phyloP scores from a whole-genome alignment of 305 asterid genomes.

The Fraxinus velutina region DNA sequence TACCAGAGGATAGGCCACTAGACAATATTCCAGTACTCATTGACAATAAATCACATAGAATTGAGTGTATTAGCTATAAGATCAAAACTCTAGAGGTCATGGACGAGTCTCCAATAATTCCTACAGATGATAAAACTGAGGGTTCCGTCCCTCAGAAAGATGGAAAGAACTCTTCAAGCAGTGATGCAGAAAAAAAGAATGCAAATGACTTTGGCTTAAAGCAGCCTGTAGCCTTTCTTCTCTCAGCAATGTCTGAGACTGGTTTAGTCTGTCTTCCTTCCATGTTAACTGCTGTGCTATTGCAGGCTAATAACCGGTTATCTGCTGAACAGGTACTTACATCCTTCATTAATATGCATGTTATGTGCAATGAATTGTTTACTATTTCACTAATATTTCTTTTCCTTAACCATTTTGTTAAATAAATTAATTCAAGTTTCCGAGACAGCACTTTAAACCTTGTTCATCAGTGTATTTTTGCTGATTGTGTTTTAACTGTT shows the following conservation, averaged over 20 bases:
- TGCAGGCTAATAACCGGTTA: conserved; percentile 89
- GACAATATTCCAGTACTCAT: conserved; percentile 26
- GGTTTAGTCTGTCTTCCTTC: conserved; percentile 99
- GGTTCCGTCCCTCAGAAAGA: conserved; percentile 43
- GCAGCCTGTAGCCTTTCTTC: conserved; percentile 68
- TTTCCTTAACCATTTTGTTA: not conserved
- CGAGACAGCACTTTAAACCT: not conserved
- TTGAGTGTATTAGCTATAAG: conserved; percentile 28
- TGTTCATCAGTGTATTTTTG: not conserved
- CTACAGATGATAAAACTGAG: conserved; percentile 36
- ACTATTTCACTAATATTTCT: not conserved
- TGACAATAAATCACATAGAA: conserved; percentile 35
- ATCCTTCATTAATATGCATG: conserved; percentile 12
- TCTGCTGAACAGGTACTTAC: conserved; percentile 75
- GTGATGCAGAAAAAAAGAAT: conserved; percentile 38
- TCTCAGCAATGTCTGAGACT: conserved; percentile 80
- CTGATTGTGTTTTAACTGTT: not conserved
- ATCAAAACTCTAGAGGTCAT: conserved; percentile 28
- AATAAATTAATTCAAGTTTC: not conserved
- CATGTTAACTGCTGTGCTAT: conserved; percentile 87
- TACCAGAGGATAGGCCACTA: conserved; percentile 49
- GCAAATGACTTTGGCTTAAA: conserved; percentile 42
- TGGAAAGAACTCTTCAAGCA: conserved; percentile 33
- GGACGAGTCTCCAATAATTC: conserved; percentile 33
- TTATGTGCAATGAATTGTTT: not conserved